phyloP scores from a whole-genome alignment of 1,139 yeast genomes.

The Protomyces arabidopsidicola region DNA sequence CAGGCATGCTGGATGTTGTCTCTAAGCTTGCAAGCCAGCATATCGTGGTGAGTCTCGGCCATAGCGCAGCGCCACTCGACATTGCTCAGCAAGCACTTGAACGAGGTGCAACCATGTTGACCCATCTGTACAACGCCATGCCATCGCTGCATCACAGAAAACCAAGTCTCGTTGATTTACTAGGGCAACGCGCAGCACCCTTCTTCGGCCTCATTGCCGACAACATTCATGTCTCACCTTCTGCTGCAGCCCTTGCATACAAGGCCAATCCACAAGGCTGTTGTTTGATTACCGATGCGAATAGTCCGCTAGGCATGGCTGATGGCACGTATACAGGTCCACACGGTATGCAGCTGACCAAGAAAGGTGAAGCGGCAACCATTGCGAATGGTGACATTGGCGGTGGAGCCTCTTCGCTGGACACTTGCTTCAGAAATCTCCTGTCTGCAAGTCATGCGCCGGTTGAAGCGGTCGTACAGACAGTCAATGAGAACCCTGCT shows the following conservation, averaged over 20 bases:
- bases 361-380: conserved; percentile 47
- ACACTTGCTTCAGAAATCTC: conserved; percentile 53
- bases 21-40: conserved; percentile 43
- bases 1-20: conserved; percentile 52
- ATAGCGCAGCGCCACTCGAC: conserved; percentile 50
- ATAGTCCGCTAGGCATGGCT: conserved; percentile 47
- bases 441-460: conserved; percentile 51
- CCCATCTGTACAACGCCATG: conserved; percentile 65
- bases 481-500: conserved; percentile 59
- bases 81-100: conserved; percentile 51
- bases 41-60: conserved; percentile 54
- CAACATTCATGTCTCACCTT: conserved; percentile 60
- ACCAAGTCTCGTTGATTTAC: conserved; percentile 56
- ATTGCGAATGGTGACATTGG: conserved; percentile 53
- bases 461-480: conserved; percentile 53
- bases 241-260: conserved; percentile 54
- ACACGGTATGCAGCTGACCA: conserved; percentile 44
- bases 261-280: conserved; percentile 53
- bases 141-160: conserved; percentile 63
- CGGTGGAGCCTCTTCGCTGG: conserved; percentile 58
- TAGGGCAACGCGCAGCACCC: conserved; percentile 39
- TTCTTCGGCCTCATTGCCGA: conserved; percentile 58
- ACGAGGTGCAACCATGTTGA: conserved; percentile 56
- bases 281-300: conserved; percentile 60
- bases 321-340: conserved; percentile 46